phyloP scores from a whole-genome alignment of 306 rosid genomes.

The Ammopiptanthus mongolicus region DNA sequence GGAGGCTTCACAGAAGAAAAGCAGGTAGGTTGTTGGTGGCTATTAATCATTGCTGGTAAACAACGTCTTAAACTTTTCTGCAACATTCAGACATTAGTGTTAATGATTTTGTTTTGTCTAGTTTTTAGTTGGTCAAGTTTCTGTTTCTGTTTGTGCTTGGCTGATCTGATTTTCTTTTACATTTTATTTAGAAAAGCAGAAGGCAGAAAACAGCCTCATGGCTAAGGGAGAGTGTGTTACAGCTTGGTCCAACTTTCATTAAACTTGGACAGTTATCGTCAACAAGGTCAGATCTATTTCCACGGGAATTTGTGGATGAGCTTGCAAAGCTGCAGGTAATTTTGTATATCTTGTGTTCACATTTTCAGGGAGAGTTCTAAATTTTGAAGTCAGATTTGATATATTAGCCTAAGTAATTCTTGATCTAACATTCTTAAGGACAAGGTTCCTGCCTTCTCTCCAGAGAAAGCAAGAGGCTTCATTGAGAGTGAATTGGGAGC shows the following conservation, averaged over 20 bases:
- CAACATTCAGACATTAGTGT: not conserved
- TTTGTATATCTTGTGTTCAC: not conserved
- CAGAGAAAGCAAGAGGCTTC: conserved; percentile 63
- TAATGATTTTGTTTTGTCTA: not conserved
- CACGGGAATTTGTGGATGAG: conserved; percentile 83
- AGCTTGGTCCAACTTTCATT: conserved; percentile 91
- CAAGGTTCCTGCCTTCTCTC: conserved; percentile 81
- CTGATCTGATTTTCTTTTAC: not conserved
- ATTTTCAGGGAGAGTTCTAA: not conserved
- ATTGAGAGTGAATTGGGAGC: conserved; percentile 72
- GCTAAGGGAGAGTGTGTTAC: conserved; percentile 72
- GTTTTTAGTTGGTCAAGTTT: not conserved
- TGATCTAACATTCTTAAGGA: conserved; percentile 45
- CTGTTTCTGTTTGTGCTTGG: not conserved
- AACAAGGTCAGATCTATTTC: conserved; percentile 90
- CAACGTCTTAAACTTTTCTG: not conserved
- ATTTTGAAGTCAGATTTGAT: not conserved
- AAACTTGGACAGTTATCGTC: conserved; percentile 93
- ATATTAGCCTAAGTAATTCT: not conserved
- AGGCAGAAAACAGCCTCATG: conserved; percentile 73
- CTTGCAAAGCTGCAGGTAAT: conserved; percentile 86
- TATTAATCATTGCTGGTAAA: not conserved
- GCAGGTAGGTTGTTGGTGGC: conserved; percentile 46
- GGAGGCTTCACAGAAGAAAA: conserved; percentile 87
- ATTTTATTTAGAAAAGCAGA: conserved; percentile 50